These are phyloP conservation scores for Dalbergia cultrata DNA, from an alignment of 306 rosid genomes.

Conservation along the genomic window DNA sequence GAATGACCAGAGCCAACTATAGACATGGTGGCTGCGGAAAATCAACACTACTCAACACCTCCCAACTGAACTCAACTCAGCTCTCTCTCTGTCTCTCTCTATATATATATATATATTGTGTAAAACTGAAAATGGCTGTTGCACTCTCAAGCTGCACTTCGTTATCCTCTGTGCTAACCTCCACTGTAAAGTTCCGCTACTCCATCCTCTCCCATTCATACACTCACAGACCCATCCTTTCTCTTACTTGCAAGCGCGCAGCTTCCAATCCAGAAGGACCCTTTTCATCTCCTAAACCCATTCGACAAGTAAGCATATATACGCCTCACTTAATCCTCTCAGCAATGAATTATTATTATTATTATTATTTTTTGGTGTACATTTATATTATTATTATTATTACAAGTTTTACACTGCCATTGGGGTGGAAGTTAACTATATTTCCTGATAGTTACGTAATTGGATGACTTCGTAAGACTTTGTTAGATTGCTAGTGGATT, in stretches of 20 bases:
- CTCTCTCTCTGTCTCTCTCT: neutral
- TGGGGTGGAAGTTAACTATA: too few species aligned
- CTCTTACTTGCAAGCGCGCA: constrained; percentile 40
- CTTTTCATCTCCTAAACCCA: constrained; percentile 44
- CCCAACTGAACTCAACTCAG: neutral
- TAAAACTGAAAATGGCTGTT: constrained; percentile 61
- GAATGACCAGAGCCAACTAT: neutral
- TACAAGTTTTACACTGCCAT: neutral
- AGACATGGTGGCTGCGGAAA: neutral
- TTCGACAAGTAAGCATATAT: constrained; percentile 48
- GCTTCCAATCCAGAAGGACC: constrained; percentile 45
- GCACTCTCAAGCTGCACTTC: constrained; percentile 67
- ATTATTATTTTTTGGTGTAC: neutral
- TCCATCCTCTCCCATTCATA: constrained; percentile 49
- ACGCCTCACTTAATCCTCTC: neutral
- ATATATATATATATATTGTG: neutral
- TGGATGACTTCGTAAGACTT: neutral
- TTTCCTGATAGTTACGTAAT: too few species aligned
- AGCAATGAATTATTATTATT: neutral
- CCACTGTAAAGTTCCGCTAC: constrained; percentile 64
- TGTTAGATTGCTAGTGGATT: too few species aligned
- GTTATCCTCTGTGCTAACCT: constrained; percentile 62
- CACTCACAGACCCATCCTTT: constrained; percentile 38
- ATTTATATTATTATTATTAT: too few species aligned
- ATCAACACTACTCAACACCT: neutral